Conservation (phyloP, 2,329 filamentous ascomycete genomes). For the Sclerotinia nivalis region DNA sequence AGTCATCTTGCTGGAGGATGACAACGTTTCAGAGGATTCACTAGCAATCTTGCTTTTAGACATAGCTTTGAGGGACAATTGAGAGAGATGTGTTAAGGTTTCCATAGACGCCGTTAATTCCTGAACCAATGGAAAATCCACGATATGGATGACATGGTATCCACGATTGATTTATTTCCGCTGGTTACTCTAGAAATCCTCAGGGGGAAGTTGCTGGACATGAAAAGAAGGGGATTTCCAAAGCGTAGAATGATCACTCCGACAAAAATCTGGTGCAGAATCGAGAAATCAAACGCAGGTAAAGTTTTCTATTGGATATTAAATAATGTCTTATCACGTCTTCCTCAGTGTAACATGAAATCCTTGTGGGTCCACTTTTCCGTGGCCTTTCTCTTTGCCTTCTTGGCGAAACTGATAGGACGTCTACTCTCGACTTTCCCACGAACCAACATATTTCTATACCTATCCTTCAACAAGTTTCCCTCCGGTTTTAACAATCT, state of each 20-base stretch:
- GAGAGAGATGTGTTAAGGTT: neutral
- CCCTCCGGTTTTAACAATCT: slow-evolving; percentile 87
- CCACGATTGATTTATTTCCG: neutral
- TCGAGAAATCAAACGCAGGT: neutral
- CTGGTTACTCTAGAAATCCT: neutral
- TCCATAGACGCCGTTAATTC: neutral
- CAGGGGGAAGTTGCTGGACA: neutral
- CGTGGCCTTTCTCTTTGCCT: slow-evolving; percentile 75
- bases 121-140: neutral
- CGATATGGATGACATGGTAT: neutral
- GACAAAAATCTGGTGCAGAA: neutral
- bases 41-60: neutral
- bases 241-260: neutral
- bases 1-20: neutral
- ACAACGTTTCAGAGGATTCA: neutral
- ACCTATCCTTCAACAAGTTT: slow-evolving; percentile 90
- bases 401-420: slow-evolving; percentile 77
- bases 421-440: slow-evolving; percentile 86
- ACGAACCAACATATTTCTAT: slow-evolving; percentile 82
- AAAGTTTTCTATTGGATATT: slow-evolving; percentile 14
- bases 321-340: neutral
- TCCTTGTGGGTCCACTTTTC: slow-evolving; percentile 99
- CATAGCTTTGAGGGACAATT: neutral
- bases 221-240: neutral
- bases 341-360: slow-evolving; percentile 53